Evolutionary conservation across 148 eudicot genomes (phyloP), one percentile per base, ranked within the genome.

Genomic region (Cornus suecica): DNA sequence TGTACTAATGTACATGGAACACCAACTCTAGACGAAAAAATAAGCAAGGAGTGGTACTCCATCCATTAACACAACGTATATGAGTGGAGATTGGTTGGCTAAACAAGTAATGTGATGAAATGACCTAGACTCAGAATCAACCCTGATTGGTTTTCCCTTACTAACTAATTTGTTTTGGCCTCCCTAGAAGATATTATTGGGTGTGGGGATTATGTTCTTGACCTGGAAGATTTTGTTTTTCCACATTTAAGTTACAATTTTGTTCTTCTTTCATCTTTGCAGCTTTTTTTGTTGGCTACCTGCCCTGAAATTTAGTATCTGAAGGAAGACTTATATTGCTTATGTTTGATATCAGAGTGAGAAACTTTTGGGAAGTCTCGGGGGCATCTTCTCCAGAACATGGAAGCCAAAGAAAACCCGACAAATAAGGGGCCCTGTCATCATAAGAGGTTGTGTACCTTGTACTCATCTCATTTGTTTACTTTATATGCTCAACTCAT

Each of bases 311-410:
- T 23, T 68, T 52, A 31, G 34, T 58, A 56, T 42, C 65, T 63
- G 61, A 67, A 31, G 26, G 30, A 15, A 61, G 22, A 23, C 16
- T 64, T 28, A 1, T 56, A 23, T 13, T 76, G 27, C 70, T 30
- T 31, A 60, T 80, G 41, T 76, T 67, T 78, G 13, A 65, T 80
- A 79, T 78, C 82, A 94, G 99, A 89, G 96, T 66, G 99, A 94
- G 80, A 94, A 90, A 82, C 96, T 94, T 37, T 85, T 94, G 80
- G 99, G 99, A 76, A 94, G 89, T 80, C 99, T 94, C 58, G 99
- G 99, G 41, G 97, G 99, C 68, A 77, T 94, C 10, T 92, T 94
- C 78, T 92, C 97, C 41, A 94, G 64, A 87, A 94, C 97, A 41
- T 94, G 99, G 99, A 94, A 94, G 89, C 99, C 99, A 67, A 94